Conservation (phyloP, 129 eudicot genomes). For the Artemisia argyi region DNA sequence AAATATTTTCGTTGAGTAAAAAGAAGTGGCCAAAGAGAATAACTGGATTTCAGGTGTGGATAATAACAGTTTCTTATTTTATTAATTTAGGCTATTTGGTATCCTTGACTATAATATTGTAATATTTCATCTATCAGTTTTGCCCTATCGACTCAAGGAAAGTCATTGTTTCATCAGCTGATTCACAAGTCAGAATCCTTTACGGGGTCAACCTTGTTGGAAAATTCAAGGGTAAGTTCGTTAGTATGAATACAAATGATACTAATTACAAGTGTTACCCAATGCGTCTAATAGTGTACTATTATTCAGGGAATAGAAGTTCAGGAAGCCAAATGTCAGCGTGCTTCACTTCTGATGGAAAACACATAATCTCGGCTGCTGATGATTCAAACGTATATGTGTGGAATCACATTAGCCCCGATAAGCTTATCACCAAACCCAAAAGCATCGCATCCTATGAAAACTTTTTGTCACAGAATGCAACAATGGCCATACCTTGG, state of each 20-base stretch:
- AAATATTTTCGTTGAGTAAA: slow-evolving; percentile 56
- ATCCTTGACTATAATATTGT: neutral
- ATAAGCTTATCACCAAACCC: slow-evolving; percentile 35
- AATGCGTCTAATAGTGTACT: neutral
- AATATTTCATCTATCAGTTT: slow-evolving; percentile 43
- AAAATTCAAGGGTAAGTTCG: slow-evolving; percentile 64
- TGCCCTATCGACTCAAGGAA: slow-evolving; percentile 62
- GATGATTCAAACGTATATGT: slow-evolving; percentile 76
- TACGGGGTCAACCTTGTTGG: slow-evolving; percentile 51
- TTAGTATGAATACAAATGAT: neutral
- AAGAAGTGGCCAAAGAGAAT: slow-evolving; percentile 73
- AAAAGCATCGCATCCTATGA: slow-evolving; percentile 53
- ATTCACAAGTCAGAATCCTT: slow-evolving; percentile 74
- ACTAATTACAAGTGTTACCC: neutral
- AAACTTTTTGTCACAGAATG: slow-evolving; percentile 51
- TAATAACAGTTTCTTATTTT: neutral
- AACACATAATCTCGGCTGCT: slow-evolving; percentile 60
- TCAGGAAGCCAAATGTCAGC: slow-evolving; percentile 66
- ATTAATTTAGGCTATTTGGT: neutral
- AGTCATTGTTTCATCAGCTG: slow-evolving; percentile 85
- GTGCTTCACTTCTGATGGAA: slow-evolving; percentile 82
- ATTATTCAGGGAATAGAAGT: slow-evolving; percentile 45
- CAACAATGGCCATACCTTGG: slow-evolving; percentile 83
- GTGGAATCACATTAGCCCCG: slow-evolving; percentile 55
- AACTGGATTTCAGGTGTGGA: slow-evolving; percentile 82